Conservation (phyloP, 2,329 filamentous ascomycete species). For the Dactylellina sp. region DNA sequence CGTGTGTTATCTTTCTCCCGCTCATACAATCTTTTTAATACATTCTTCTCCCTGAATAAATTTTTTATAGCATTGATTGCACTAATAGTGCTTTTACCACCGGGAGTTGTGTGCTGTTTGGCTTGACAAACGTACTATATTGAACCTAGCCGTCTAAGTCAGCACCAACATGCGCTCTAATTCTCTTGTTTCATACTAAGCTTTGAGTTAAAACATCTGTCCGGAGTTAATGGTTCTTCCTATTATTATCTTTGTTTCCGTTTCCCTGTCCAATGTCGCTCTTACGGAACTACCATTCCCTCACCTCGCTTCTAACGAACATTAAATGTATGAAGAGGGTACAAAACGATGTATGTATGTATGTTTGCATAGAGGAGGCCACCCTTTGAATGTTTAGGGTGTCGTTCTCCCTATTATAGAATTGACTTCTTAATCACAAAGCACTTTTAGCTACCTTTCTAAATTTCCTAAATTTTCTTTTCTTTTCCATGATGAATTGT, state of each 20-base stretch:
- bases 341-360: conserved; percentile 3
- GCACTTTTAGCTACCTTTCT: no score
- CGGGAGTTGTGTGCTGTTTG: not conserved
- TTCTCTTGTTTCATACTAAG: not conserved
- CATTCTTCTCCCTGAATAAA: conserved; percentile 34
- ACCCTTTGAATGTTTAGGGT: not conserved
- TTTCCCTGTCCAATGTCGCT: not conserved
- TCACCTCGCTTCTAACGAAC: conserved; percentile 1
- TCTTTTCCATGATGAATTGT: no score
- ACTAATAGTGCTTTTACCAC: conserved; percentile 6
- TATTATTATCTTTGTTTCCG: not conserved
- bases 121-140: no score
- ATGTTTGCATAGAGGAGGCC: not conserved
- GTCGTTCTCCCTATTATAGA: not conserved
- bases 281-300: not conserved
- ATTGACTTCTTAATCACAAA: no score
- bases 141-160: no score
- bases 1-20: conserved; percentile 4
- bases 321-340: conserved; percentile 10
- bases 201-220: not conserved
- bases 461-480: conserved; percentile 1
- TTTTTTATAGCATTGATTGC: conserved; percentile 11
- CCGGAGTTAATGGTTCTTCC: conserved; percentile 7
- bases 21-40: conserved; percentile 6
- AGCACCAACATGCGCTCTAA: no score